Percentiles rank a stretch among this genome's conserved stretches.
phyloP scores from a whole-genome alignment of 768 basidiomycete species.

The Heimioporus sp. region DNA sequence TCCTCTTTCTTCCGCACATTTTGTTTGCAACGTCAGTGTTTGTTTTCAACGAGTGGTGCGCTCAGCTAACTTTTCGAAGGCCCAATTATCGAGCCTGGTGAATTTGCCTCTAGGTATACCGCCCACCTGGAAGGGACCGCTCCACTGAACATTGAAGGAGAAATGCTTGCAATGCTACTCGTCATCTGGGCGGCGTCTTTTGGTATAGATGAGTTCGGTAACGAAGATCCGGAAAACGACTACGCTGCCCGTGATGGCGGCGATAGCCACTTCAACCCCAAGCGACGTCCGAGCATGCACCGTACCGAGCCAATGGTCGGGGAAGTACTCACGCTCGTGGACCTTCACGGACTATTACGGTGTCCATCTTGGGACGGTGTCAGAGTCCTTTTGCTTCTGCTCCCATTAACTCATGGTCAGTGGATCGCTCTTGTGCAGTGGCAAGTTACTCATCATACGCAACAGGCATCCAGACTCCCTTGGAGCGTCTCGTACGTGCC shows the following conservation, averaged over 20 bases:
- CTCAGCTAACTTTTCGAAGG: slow-evolving; percentile 44
- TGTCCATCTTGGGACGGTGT: slow-evolving; percentile 88
- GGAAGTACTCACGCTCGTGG: slow-evolving; percentile 78
- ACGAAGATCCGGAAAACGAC: slow-evolving; percentile 29
- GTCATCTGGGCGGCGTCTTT: slow-evolving; percentile 90
- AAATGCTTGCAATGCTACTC: slow-evolving; percentile 73
- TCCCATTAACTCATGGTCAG: slow-evolving; percentile 84
- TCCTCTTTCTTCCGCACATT: slow-evolving; percentile 87
- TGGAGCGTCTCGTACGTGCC: slow-evolving; percentile 23
- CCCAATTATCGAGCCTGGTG: slow-evolving; percentile 78
- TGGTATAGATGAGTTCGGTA: slow-evolving; percentile 78
- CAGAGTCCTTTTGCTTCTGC: slow-evolving; percentile 69
- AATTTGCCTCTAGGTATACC: slow-evolving; percentile 72
- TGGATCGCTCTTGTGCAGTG: background rate
- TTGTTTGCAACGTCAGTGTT: slow-evolving; percentile 71
- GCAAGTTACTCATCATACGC: slow-evolving; percentile 5
- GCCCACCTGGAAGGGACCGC: slow-evolving; percentile 62
- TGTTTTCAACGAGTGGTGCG: background rate
- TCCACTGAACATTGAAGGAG: slow-evolving; percentile 67
- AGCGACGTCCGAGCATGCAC: slow-evolving; percentile 47
- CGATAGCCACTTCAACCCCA: slow-evolving; percentile 33
- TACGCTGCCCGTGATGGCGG: slow-evolving; percentile 17
- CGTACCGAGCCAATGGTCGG: slow-evolving; percentile 67
- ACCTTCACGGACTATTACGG: slow-evolving; percentile 74
- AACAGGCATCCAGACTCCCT: slow-evolving; percentile 26